Base-by-base conservation (phyloP, 345 rosid genomes). In the Aquilaria sinensis region DNA sequence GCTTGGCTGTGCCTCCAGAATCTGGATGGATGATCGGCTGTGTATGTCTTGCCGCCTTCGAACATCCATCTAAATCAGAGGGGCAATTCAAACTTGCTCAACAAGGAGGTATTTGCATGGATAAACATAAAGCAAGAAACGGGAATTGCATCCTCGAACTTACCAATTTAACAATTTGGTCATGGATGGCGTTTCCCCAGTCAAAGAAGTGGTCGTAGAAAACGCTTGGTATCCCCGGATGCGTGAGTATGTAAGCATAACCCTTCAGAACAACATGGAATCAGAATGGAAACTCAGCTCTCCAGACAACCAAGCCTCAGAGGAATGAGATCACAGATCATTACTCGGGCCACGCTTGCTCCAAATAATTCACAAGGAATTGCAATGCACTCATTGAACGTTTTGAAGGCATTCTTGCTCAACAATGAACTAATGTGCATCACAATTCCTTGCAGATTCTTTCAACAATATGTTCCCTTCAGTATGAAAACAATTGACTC, bases 161-260 rank as follows among this genome's bases (percentile, higher is more conserved):
- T 81, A 87, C 98, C 85, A 89, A 69, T 79, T 87, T 81, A 62
- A 77, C 90, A 75, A 91, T 81, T 73, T 91, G 90, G 67, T 84
- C 83, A 45, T 80, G 98, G 41, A 49, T 62, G 31, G 93, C 71
- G 70, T 73, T 70, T 50, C 87, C 92, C 94, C 92, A 91, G 47
- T 86, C 90, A 32, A 74, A 88, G 56, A 86, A 86, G 66, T 91
- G 96, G 72, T 91, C 97, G 34, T 92, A 87, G 71, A 92, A 89
- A 30, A 92, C 96, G 5, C 82, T 31, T 0, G 98, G 96, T n/a
- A 89, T 85, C 59, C 96, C 94, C 1, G 98, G 98, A 74, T 92
- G 98, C 30, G 96, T 88, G 51, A 89, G 88, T 77, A 85, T 80
- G 77, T 86, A 91, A n/a, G 92, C 83, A 67, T 88, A 91, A 11